Percentiles rank a stretch among this genome's conserved stretches.
phyloP scores from a whole-genome alignment of 169 alveolate species.

The Eimeria necatrix region DNA sequence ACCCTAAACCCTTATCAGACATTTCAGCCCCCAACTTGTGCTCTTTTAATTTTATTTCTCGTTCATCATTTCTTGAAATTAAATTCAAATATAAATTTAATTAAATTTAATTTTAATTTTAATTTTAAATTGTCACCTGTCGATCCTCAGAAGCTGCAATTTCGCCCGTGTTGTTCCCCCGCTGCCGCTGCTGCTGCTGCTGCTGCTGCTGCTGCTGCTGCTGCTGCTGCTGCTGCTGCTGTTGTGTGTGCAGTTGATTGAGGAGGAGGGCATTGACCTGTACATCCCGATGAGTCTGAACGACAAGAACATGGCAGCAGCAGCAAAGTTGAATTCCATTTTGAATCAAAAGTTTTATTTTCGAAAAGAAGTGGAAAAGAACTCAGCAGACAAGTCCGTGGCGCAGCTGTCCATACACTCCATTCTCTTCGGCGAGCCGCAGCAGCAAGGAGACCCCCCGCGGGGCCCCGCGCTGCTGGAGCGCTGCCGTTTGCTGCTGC shows the following conservation, averaged over 20 bases:
- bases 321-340: conserved; percentile 59
- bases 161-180: background rate
- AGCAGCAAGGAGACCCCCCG: background rate
- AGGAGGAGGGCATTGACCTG: conserved; percentile 91
- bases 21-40: too few relatives aligned
- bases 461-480: background rate
- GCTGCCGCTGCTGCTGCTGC: background rate
- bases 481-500: background rate
- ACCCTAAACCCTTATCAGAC: background rate
- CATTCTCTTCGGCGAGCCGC: conserved; percentile 59
- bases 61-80: too few relatives aligned
- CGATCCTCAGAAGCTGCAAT: conserved; percentile 69
- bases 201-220: conserved; percentile 66
- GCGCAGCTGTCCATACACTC: conserved; percentile 50
- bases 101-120: too few relatives aligned
- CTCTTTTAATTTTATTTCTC: too few relatives aligned
- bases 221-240: conserved; percentile 78
- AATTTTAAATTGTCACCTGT: too few relatives aligned
- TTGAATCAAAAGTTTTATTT: conserved; percentile 73
- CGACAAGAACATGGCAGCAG: conserved; percentile 92
- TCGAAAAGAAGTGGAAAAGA: conserved; percentile 37
- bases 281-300: conserved; percentile 95
- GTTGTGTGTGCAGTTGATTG: conserved; percentile 85
- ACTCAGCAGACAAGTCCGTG: background rate
- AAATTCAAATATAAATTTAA: too few relatives aligned